Evolutionary conservation across 495 filamentous ascomycete species (phyloP).

Genomic region (Penicillium dipodomyicola): DNA sequence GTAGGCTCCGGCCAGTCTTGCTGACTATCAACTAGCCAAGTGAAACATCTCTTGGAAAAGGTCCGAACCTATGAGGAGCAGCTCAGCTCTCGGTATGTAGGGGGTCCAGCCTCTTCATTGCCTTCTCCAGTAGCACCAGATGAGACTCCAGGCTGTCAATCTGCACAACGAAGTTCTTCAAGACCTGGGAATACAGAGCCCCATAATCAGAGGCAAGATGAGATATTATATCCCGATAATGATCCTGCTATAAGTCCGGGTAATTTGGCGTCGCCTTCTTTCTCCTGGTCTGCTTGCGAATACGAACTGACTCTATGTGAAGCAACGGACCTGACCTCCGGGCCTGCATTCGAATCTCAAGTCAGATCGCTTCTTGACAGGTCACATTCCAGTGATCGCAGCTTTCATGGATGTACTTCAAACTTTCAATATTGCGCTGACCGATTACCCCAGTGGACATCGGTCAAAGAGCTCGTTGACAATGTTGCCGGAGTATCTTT

Average conservation of each 20-base stretch:
- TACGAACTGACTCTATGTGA: background rate
- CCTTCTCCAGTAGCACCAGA: background rate
- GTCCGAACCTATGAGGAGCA: conserved; percentile 20
- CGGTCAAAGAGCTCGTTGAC: conserved; percentile 9
- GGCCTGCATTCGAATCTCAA: conserved; percentile 28
- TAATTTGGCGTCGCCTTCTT: background rate
- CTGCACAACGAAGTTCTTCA: background rate
- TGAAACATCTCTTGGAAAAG: conserved; percentile 18
- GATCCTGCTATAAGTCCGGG: conserved; percentile 19
- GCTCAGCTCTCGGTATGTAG: background rate
- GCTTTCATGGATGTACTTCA: background rate
- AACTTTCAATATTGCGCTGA: background rate
- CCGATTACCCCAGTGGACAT: conserved; percentile 9
- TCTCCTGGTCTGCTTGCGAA: background rate
- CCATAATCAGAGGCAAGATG: background rate
- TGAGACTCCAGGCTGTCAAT: background rate
- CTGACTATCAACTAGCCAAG: conserved; percentile 12
- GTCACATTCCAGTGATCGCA: background rate
- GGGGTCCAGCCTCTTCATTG: background rate
- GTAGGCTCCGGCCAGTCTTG: background rate
- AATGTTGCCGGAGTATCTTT: conserved; percentile 7
- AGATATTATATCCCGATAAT: conserved; percentile 7
- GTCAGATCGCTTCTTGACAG: conserved; percentile 21
- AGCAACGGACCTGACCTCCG: conserved; percentile 25
- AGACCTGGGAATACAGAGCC: background rate